Percentiles rank a stretch among this genome's conserved stretches.
phyloP scores from a whole-genome alignment of 164 flowering plant genomes.

The Vitis cinerea region DNA sequence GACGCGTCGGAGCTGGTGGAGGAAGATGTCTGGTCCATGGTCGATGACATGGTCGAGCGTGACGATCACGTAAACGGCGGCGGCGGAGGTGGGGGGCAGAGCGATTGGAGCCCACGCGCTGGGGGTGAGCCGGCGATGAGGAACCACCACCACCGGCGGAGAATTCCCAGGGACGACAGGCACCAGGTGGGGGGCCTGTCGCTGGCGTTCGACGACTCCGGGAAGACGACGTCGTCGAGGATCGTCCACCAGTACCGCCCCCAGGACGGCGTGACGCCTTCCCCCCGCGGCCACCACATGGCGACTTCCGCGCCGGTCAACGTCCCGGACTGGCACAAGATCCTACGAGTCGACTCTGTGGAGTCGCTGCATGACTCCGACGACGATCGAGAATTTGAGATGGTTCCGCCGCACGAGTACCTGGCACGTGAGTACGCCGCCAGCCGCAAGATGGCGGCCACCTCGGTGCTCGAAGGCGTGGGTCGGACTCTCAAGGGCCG shows the following conservation, averaged over 20 bases:
- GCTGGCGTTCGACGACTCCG: conserved; percentile 58
- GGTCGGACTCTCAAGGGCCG: conserved; percentile 97
- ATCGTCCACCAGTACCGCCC: conserved; percentile 58
- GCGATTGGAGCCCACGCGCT: too few relatives aligned
- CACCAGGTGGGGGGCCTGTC: conserved; percentile 71
- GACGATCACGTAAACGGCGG: background rate
- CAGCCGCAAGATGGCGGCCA: conserved; percentile 39
- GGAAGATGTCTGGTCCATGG: conserved; percentile 64
- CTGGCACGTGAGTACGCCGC: conserved; percentile 58
- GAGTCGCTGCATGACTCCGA: conserved; percentile 67
- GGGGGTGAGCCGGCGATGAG: background rate
- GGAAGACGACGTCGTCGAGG: conserved; percentile 35
- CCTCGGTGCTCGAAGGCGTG: conserved; percentile 84
- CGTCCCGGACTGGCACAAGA: conserved; percentile 84
- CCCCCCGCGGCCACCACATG: conserved; percentile 39
- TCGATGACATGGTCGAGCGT: conserved; percentile 20
- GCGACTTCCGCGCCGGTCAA: conserved; percentile 86
- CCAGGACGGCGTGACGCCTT: conserved; percentile 23
- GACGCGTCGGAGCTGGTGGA: conserved; percentile 45
- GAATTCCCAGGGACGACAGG: conserved; percentile 3
- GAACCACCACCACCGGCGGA: background rate
- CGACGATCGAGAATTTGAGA: conserved; percentile 47
- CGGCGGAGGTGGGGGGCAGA: too few relatives aligned
- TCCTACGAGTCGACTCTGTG: conserved; percentile 61
- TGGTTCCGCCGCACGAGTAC: conserved; percentile 93